Conservation (phyloP, 495 filamentous ascomycete species). For the Achaetomiella virescens region DNA sequence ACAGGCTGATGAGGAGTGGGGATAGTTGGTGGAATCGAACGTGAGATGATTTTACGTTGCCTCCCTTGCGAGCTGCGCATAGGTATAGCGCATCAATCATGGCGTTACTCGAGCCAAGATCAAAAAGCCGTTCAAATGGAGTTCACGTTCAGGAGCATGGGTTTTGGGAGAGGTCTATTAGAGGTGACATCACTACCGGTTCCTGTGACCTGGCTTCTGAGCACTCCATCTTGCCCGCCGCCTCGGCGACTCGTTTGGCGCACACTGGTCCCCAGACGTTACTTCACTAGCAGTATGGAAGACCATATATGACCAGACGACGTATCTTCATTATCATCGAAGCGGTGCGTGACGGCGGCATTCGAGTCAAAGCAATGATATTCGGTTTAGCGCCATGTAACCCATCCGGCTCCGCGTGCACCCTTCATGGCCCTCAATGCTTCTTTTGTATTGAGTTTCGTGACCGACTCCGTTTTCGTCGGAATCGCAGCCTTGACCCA, state of each 20-base stretch:
- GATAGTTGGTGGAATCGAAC: neutral
- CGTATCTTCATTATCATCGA: constrained; percentile 17
- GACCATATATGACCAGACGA: neutral
- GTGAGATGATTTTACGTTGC: neutral
- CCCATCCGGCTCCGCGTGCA: constrained; percentile 17
- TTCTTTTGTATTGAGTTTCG: constrained; percentile 34
- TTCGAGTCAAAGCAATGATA: constrained; percentile 20
- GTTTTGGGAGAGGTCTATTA: no score
- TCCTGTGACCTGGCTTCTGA: no score
- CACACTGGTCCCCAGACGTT: neutral
- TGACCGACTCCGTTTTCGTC: constrained; percentile 32
- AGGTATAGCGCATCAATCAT: neutral
- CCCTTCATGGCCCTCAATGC: constrained; percentile 25
- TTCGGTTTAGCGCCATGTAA: constrained; percentile 20
- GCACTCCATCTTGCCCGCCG: no score
- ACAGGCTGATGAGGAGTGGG: neutral
- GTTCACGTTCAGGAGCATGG: no score
- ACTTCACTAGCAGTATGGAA: neutral
- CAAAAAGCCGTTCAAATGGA: neutral
- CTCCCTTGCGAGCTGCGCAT: neutral
- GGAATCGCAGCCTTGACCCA: constrained; percentile 36
- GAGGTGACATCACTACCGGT: no score
- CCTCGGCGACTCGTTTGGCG: neutral
- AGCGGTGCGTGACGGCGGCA: constrained; percentile 11
- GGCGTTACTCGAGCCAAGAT: neutral